These are phyloP conservation scores for Lasiodiplodia theobromae DNA, from an alignment of 2,329 filamentous ascomycete species.

Conservation along the genomic window DNA sequence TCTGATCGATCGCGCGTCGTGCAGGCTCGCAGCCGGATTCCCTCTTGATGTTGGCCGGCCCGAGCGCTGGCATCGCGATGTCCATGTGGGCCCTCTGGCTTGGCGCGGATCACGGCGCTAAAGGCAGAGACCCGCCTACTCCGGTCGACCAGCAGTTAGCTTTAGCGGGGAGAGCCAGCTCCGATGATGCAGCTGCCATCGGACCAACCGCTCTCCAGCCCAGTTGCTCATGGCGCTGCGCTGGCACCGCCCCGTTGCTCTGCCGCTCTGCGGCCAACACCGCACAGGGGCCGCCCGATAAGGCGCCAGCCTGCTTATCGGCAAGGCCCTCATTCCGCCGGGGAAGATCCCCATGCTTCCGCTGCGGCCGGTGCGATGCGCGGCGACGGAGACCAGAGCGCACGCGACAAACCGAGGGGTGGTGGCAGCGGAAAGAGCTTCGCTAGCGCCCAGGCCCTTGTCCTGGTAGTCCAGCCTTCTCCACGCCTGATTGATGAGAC, in stretches of 20 bases:
- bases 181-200: background rate
- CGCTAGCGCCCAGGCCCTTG: constrained; percentile 19
- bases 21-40: background rate
- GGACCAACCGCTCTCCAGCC: background rate
- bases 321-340: constrained; percentile 9
- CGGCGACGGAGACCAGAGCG: background rate
- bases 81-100: constrained; percentile 12
- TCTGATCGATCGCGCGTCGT: background rate
- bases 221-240: background rate
- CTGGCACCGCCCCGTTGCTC: constrained; percentile 1
- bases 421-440: background rate
- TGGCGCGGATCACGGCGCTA: constrained; percentile 22
- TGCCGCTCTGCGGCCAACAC: background rate
- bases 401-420: background rate
- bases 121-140: constrained; percentile 12
- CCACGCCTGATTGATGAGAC: constrained; percentile 17
- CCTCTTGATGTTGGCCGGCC: background rate
- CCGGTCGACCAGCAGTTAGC: constrained; percentile 3
- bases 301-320: constrained; percentile 4
- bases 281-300: background rate
- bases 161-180: constrained; percentile 1
- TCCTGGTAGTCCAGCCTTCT: constrained; percentile 20
- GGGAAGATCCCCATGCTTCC: constrained; percentile 13
- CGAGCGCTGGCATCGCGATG: constrained; percentile 23
- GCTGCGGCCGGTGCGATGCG: constrained; percentile 10